Base-by-base conservation (phyloP, 257 asterid species). In the Plantago major region DNA sequence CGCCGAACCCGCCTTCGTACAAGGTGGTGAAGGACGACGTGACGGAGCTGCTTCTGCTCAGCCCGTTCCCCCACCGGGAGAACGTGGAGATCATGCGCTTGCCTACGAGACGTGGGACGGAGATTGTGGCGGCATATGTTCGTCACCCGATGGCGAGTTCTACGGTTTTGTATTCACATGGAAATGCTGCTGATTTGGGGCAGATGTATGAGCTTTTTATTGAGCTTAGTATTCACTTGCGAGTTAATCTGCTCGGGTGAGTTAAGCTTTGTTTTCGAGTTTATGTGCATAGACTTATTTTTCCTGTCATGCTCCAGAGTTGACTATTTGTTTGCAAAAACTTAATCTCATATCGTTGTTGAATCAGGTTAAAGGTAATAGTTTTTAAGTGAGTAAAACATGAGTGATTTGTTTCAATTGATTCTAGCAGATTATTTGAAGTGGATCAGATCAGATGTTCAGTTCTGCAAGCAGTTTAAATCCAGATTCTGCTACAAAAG, bases 121-220 rank as follows among this genome's bases (percentile, higher is more conserved):
- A 87, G 82, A 81, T 93, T 0, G 99, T 93, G 71, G 96, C 96
- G 1, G 58, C 82, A 66, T 89, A 89, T 74, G 81, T 89, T 26
- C 82, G 96, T 54, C 84, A 93, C 47, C 97, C 99, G 43, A 84
- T 85, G 95, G 96, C 99, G 40, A 83, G 76, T 52, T 78, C 94
- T 57, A 93, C 99, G 1, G 15, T 93, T 42, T 85, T 93, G 8
- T 93, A 87, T 73, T 92, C 98, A 7, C 98, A 91, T 56, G 98
- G 98, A 44, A 91, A 91, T 82, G 98, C 98, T 46, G 84, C 99
- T 58, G 99, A 93, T 81, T 84, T 93, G 55, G 99, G 99, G 14
- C 99, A 93, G 88, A 87, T 93, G 97, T 87, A 85, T 55, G 95
- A 87, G 84, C 94, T 93, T 30, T 89, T 87, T 62, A 81, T 89